Percentiles rank a stretch among this genome's conserved stretches.
These are phyloP conservation scores for Candida alai DNA, from an alignment of 805 yeast species.

Conservation along the genomic window DNA sequence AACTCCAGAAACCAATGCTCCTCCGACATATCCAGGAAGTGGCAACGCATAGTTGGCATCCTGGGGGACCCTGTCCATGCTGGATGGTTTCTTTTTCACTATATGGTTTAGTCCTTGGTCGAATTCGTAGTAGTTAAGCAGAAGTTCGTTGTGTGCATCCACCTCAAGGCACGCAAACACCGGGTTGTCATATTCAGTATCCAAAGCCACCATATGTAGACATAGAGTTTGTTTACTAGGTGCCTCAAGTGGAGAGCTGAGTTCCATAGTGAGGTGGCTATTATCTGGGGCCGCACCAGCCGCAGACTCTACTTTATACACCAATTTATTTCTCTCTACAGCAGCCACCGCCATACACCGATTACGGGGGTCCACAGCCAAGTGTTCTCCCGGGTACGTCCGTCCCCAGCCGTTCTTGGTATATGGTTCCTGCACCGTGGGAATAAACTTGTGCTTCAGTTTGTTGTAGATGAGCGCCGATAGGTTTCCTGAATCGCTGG, in stretches of 20 bases:
- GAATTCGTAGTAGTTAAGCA: slow-evolving; percentile 68
- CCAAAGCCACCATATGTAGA: slow-evolving; percentile 54
- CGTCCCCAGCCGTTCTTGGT: slow-evolving; percentile 74
- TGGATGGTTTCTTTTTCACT: slow-evolving; percentile 34
- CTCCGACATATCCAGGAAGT: slow-evolving; percentile 71
- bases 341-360: slow-evolving; percentile 71
- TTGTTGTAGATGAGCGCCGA: slow-evolving; percentile 47
- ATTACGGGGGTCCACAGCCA: slow-evolving; percentile 67
- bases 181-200: slow-evolving; percentile 80
- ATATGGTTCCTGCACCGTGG: slow-evolving; percentile 59
- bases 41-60: slow-evolving; percentile 53
- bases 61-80: slow-evolving; percentile 12
- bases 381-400: slow-evolving; percentile 67
- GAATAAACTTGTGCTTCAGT: slow-evolving; percentile 37
- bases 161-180: slow-evolving; percentile 76
- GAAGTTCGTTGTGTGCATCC: slow-evolving; percentile 27
- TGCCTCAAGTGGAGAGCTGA: slow-evolving; percentile 76
- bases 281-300: too few species aligned
- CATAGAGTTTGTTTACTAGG: slow-evolving; percentile 49
- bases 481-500: slow-evolving; percentile 79
- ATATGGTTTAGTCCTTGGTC: slow-evolving; percentile 85
- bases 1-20: slow-evolving; percentile 62
- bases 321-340: slow-evolving; percentile 68
- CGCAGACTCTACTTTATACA: slow-evolving; percentile 46
- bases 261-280: slow-evolving; percentile 38